phyloP scores from a whole-genome alignment of 2,329 filamentous ascomycete genomes.

The Cladosporium sp. region DNA sequence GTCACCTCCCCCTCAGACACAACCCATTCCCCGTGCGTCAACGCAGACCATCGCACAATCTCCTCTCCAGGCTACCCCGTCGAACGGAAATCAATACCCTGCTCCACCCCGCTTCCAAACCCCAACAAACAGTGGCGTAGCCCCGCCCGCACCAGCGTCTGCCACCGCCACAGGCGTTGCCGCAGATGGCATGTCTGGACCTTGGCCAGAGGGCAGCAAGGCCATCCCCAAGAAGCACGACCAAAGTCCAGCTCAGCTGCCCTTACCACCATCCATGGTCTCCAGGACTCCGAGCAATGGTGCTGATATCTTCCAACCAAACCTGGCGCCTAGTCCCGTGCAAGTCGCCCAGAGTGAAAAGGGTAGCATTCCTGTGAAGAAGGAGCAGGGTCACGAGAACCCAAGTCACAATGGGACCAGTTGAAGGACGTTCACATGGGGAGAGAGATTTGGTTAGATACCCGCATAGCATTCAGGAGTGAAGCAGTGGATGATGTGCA shows the following conservation, averaged over 20 bases:
- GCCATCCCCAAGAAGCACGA: conserved; percentile 31
- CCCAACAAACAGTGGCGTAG: conserved; percentile 17
- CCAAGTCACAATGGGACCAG: not conserved
- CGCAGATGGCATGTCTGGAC: conserved; percentile 31
- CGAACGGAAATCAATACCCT: conserved; percentile 7
- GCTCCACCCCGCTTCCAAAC: conserved; percentile 4
- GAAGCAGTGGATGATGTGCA: too few relatives aligned
- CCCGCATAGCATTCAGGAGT: not conserved
- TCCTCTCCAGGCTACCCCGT: conserved; percentile 1
- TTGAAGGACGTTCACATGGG: not conserved
- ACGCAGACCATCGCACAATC: conserved; percentile 2
- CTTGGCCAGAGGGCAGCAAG: conserved; percentile 27
- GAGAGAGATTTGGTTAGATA: not conserved
- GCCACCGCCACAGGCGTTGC: conserved; percentile 26
- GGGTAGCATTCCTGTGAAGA: conserved; percentile 29
- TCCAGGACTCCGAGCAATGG: conserved; percentile 15
- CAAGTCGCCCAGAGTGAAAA: conserved; percentile 20
- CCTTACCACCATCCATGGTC: conserved; percentile 2
- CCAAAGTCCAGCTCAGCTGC: conserved; percentile 15
- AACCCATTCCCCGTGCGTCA: not conserved
- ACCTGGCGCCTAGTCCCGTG: conserved; percentile 24
- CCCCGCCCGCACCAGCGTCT: conserved; percentile 35
- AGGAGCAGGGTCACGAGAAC: conserved; percentile 13
- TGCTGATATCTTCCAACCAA: conserved; percentile 15
- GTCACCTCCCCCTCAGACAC: conserved; percentile 22